Conservation (phyloP, 257 asterid species). For the Nicotiana sylvestris region DNA sequence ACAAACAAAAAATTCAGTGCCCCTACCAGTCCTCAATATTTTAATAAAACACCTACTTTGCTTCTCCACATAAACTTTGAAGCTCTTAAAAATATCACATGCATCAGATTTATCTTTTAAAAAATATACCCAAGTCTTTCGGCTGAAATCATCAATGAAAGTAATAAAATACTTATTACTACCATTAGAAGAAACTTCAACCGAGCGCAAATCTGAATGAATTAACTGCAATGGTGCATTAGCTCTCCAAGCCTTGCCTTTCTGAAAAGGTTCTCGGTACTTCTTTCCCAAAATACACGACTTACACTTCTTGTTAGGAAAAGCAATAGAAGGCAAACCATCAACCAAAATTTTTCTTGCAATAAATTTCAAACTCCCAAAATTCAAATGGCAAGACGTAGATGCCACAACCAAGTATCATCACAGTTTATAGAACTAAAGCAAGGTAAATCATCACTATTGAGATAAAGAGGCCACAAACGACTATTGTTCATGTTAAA, state of each 20-base stretch:
- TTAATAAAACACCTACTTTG: no score
- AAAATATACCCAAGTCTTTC: no score
- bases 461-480: neutral
- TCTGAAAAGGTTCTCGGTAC: neutral
- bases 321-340: neutral
- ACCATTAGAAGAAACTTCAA: neutral
- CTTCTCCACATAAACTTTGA: no score
- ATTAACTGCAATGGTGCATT: neutral
- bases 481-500: no score
- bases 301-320: neutral
- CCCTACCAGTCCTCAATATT: no score
- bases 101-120: no score
- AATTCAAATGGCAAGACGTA: neutral
- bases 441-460: neutral
- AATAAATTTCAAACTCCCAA: neutral
- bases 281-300: neutral
- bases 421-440: no score
- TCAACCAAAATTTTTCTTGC: neutral
- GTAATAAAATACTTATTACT: no score
- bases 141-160: no score
- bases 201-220: neutral
- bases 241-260: neutral
- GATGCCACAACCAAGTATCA: neutral
- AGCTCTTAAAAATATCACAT: no score
- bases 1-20: no score